A percentile compares a stretch with the other conserved stretches of the same genome.
These are phyloP conservation scores for Hericium coralloides DNA, from an alignment of 768 basidiomycete genomes.

Conservation along the genomic window DNA sequence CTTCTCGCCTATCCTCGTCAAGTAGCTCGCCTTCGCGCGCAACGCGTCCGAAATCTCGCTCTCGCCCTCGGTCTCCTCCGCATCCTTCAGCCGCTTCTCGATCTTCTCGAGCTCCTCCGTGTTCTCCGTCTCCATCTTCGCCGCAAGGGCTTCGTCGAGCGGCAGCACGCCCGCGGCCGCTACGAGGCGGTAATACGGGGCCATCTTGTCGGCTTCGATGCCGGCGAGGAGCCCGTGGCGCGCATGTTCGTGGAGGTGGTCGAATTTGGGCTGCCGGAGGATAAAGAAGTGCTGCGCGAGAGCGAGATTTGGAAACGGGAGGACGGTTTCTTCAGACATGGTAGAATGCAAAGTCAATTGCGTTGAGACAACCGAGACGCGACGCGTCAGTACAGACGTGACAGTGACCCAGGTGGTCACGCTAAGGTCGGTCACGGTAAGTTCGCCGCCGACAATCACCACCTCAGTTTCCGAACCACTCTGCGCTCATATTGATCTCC, in stretches of 20 bases:
- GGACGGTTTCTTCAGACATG: slow-evolving; percentile 80
- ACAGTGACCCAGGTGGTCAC: no score
- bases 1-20: slow-evolving; percentile 85
- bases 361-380: not conserved
- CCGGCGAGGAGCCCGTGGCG: slow-evolving; percentile 56
- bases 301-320: slow-evolving; percentile 80
- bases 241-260: slow-evolving; percentile 60
- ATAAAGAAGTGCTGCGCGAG: slow-evolving; percentile 76
- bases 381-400: not conserved
- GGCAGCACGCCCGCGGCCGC: slow-evolving; percentile 42
- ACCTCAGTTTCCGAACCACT: no score
- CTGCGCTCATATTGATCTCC: no score
- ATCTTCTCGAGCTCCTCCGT: slow-evolving; percentile 61
- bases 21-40: slow-evolving; percentile 73
- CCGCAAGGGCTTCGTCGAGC: slow-evolving; percentile 43
- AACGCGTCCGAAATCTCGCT: slow-evolving; percentile 87
- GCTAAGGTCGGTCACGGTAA: no score
- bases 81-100: slow-evolving; percentile 74
- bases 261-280: slow-evolving; percentile 52
- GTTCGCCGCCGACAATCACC: no score
- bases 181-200: slow-evolving; percentile 65
- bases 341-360: not conserved
- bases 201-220: slow-evolving; percentile 83
- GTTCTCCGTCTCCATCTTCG: slow-evolving; percentile 61
- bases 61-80: slow-evolving; percentile 87